Evolutionary conservation across 257 asterid species (phyloP).

Genomic region (Solanum chilense): DNA sequence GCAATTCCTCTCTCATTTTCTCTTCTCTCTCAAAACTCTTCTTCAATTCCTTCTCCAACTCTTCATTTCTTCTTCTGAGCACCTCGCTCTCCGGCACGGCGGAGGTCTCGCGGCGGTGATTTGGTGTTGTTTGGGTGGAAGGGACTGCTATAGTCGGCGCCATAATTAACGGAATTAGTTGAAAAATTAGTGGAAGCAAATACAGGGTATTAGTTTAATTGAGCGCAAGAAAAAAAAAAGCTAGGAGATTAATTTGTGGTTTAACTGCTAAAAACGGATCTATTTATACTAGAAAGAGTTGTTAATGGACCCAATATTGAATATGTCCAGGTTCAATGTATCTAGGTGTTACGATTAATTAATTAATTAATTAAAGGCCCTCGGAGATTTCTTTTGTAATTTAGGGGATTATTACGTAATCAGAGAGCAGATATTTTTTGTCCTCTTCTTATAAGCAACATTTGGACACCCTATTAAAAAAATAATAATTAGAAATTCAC

Average conservation of each 20-base stretch:
- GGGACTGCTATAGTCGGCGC: conserved; percentile 31
- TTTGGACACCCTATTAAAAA: background rate
- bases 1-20: conserved; percentile 35
- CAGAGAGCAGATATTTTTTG: background rate
- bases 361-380: background rate
- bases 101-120: background rate
- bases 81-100: conserved; percentile 13
- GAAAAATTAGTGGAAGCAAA: background rate
- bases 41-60: conserved; percentile 50
- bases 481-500: too few species aligned
- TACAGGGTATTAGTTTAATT: background rate
- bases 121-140: background rate
- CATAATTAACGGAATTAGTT: conserved; percentile 10
- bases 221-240: background rate
- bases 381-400: background rate
- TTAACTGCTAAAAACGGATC: background rate
- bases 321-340: background rate
- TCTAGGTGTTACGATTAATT: too few species aligned
- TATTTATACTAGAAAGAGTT: background rate
- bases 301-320: background rate
- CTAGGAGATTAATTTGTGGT: background rate
- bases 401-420: background rate
- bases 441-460: background rate
- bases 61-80: conserved; percentile 58
- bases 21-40: conserved; percentile 52